Evolutionary conservation across 2,329 filamentous ascomycete species (phyloP).

Genomic region (Ophiostoma sp.): DNA sequence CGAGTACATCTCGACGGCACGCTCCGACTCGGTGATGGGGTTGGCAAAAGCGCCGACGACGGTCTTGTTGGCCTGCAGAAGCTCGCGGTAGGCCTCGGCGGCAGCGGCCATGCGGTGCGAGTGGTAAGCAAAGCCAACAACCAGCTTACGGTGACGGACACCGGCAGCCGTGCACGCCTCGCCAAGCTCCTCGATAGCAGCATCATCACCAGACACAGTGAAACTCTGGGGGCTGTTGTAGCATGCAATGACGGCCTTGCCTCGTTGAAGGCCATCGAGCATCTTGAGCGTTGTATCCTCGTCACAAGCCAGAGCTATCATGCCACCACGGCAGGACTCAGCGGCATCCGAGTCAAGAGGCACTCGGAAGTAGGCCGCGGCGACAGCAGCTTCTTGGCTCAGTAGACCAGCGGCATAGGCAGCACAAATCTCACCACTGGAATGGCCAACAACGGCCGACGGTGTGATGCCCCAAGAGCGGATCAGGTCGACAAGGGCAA

Average conservation of each 20-base stretch:
- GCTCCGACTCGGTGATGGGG: not conserved
- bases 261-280: conserved; percentile 31
- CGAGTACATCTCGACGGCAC: conserved; percentile 32
- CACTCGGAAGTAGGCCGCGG: conserved; percentile 49
- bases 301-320: conserved; percentile 48
- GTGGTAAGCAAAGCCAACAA: conserved; percentile 40
- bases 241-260: conserved; percentile 37
- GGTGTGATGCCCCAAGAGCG: conserved; percentile 38
- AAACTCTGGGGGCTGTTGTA: conserved; percentile 41
- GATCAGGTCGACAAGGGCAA: conserved; percentile 48
- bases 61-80: conserved; percentile 29
- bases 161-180: conserved; percentile 20
- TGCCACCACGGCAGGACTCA: conserved; percentile 40
- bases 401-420: conserved; percentile 51
- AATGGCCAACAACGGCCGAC: conserved; percentile 48
- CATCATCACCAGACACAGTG: conserved; percentile 39
- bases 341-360: conserved; percentile 34
- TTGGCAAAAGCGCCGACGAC: conserved; percentile 18
- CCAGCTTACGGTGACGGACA: conserved; percentile 34
- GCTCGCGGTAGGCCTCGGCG: conserved; percentile 30
- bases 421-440: conserved; percentile 52
- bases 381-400: conserved; percentile 44
- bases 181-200: conserved; percentile 26
- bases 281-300: conserved; percentile 40
- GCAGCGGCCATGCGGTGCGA: conserved; percentile 36